These are phyloP conservation scores for Solanum aculeatissimum DNA, from an alignment of 305 asterid genomes.

Conservation along the genomic window DNA sequence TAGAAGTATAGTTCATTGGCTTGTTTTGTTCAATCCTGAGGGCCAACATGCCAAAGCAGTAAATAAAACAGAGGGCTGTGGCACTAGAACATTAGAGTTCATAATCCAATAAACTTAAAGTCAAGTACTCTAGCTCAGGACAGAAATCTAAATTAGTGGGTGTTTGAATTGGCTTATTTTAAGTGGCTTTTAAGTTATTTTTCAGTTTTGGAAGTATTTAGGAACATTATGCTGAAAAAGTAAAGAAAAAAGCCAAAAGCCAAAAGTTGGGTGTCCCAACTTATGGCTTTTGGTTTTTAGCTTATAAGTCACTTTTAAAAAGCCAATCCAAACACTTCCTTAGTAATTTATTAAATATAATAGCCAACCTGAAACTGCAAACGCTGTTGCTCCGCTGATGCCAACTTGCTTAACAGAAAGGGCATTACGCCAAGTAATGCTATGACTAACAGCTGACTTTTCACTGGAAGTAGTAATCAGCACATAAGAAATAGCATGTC, in stretches of 20 bases:
- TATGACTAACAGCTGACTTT: constrained; percentile 79
- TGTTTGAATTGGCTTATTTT: no score
- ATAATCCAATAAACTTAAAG: not conserved
- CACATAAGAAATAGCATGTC: not conserved
- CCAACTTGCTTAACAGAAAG: constrained; percentile 55
- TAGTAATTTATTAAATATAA: not conserved
- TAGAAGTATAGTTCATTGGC: not conserved
- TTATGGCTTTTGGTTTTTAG: no score
- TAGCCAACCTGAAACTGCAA: constrained; percentile 72
- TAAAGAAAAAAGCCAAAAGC: no score
- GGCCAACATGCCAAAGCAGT: not conserved
- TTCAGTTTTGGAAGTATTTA: no score
- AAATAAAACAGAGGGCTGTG: not conserved
- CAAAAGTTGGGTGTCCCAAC: no score
- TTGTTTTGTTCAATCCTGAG: not conserved
- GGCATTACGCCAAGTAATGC: constrained; percentile 58
- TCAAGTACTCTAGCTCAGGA: not conserved
- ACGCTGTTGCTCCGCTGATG: constrained; percentile 62
- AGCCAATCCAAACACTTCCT: no score
- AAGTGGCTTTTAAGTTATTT: no score
- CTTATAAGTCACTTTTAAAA: no score
- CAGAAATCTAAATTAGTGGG: not conserved
- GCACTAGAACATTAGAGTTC: not conserved
- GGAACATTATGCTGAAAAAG: no score
- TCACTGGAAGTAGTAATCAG: constrained; percentile 34